A percentile compares a stretch with the other conserved stretches of the same genome.
phyloP scores from a whole-genome alignment of 805 yeast species.

The Metschnikowia peoriensis region DNA sequence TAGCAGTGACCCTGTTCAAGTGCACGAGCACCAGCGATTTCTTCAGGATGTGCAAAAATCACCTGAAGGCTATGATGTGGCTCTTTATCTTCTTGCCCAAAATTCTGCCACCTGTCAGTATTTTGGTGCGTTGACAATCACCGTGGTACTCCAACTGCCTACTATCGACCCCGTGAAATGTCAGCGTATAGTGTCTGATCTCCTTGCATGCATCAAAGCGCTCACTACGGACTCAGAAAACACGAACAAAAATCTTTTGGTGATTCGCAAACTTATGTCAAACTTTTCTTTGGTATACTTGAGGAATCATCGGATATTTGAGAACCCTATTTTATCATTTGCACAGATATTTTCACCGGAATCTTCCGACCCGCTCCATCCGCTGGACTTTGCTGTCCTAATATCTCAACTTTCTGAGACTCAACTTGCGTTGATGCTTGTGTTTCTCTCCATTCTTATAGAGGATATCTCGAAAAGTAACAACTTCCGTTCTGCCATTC shows the following conservation, averaged over 20 bases:
- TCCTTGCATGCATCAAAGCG: constrained; percentile 6
- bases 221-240: constrained; percentile 2
- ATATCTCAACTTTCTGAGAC: constrained; percentile 1
- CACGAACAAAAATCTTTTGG: constrained; percentile 24
- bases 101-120: constrained; percentile 54
- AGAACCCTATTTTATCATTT: constrained; percentile 32
- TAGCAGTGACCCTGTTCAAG: constrained; percentile 34
- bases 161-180: constrained; percentile 15
- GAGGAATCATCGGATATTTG: constrained; percentile 37
- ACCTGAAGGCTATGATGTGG: constrained; percentile 54
- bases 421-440: constrained; percentile 15
- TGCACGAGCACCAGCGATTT: constrained; percentile 47
- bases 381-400: not conserved
- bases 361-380: not conserved
- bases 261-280: constrained; percentile 58
- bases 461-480: constrained; percentile 49
- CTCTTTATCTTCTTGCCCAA: constrained; percentile 47
- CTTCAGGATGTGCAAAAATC: constrained; percentile 62
- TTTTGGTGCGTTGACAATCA: constrained; percentile 78
- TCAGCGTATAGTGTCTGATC: constrained; percentile 7
- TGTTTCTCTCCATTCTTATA: constrained; percentile 45
- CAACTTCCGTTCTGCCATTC: constrained; percentile 29
- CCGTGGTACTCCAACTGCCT: constrained; percentile 53
- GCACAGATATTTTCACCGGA: constrained; percentile 1
- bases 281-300: constrained; percentile 51